A percentile compares a stretch with the other conserved stretches of the same genome.
These are phyloP conservation scores for Monosporascus ibericus DNA, from an alignment of 2,329 filamentous ascomycete genomes.

Conservation along the genomic window DNA sequence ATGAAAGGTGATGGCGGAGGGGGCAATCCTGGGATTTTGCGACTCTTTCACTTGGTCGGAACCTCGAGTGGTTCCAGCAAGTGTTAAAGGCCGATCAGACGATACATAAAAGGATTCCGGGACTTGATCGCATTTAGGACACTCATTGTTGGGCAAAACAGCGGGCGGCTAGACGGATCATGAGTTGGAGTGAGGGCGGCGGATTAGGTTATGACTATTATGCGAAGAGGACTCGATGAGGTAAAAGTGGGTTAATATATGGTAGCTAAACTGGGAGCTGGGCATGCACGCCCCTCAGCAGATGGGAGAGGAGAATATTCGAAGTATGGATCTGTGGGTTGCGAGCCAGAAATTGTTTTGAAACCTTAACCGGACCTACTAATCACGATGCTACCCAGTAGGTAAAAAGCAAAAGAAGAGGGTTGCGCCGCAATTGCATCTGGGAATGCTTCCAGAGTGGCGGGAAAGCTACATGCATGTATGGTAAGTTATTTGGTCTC, in stretches of 20 bases:
- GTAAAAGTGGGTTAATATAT: neutral
- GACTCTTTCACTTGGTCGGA: constrained; percentile 16
- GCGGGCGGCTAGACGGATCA: too few relatives aligned
- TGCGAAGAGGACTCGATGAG: neutral
- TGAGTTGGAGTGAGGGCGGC: neutral
- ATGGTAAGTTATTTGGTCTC: too few relatives aligned
- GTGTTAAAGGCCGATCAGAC: constrained; percentile 26
- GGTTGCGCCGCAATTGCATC: neutral
- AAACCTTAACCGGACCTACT: too few relatives aligned
- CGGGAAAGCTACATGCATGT: neutral
- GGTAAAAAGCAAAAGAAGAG: neutral
- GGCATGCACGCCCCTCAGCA: neutral
- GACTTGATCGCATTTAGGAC: constrained; percentile 17
- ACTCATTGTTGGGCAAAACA: constrained; percentile 19
- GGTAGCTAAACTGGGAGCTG: neutral
- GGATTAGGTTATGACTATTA: neutral
- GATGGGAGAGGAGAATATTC: neutral
- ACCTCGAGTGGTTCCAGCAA: constrained; percentile 27
- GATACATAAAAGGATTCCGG: constrained; percentile 19
- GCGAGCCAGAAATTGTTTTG: too few relatives aligned
- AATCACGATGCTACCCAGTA: too few relatives aligned
- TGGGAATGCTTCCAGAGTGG: neutral
- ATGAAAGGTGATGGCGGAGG: neutral
- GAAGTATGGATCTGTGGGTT: neutral
- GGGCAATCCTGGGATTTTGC: neutral